Percentiles rank a stretch among this genome's conserved stretches.
Evolutionary conservation across 352 stramenopile species (phyloP).

Genomic region (Vaucheria bursata): DNA sequence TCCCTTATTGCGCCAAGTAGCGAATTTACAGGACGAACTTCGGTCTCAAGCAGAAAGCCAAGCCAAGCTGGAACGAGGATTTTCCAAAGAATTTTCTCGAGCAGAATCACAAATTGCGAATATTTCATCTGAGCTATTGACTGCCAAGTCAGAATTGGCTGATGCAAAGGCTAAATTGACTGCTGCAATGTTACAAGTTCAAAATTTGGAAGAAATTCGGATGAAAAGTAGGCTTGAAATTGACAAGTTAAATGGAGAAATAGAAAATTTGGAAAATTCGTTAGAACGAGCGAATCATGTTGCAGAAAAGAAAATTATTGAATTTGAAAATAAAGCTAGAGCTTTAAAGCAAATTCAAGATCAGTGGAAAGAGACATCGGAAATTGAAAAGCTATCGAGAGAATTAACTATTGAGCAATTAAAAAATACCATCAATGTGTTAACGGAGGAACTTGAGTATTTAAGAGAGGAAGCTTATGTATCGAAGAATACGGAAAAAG

Average conservation of each 20-base stretch:
- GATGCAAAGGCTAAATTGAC: background rate
- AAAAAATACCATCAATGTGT: too few relatives aligned
- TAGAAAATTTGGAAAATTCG: background rate
- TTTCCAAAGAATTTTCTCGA: background rate
- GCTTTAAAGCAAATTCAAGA: too few relatives aligned
- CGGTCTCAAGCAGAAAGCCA: background rate
- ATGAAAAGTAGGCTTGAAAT: background rate
- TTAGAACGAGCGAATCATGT: too few relatives aligned
- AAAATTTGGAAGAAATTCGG: background rate
- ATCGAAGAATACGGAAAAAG: too few relatives aligned
- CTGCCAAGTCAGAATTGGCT: background rate
- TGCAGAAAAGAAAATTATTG: too few relatives aligned
- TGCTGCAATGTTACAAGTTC: background rate
- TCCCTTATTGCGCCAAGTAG: background rate
- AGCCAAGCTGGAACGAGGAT: background rate
- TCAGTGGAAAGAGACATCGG: too few relatives aligned
- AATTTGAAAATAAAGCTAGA: too few relatives aligned
- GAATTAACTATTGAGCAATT: too few relatives aligned
- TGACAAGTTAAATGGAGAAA: background rate
- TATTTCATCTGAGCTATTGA: background rate
- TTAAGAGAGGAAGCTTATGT: too few relatives aligned
- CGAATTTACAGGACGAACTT: background rate
- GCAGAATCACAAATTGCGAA: background rate
- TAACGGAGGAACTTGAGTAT: too few relatives aligned
- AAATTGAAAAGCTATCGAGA: too few relatives aligned